A percentile compares a stretch with the other conserved stretches of the same genome.
These are phyloP conservation scores for Diaporthe sp. DNA, from an alignment of 2,329 filamentous ascomycete species.

Conservation along the genomic window DNA sequence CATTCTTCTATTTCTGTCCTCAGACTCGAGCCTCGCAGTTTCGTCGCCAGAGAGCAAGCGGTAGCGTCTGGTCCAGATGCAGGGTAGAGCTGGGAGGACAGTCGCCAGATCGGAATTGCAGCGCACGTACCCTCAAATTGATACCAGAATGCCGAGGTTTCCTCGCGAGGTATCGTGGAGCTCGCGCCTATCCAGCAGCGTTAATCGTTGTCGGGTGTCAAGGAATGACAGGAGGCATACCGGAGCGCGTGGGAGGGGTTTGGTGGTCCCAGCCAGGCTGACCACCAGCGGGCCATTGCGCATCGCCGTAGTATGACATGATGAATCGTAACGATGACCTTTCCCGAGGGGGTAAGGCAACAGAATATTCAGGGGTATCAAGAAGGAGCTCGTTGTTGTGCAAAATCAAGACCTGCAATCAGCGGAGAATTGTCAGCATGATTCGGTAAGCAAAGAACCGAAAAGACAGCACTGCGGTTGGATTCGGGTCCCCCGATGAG, in stretches of 20 bases:
- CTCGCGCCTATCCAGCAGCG: conserved; percentile 48
- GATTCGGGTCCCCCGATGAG: neutral
- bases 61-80: neutral
- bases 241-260: conserved; percentile 47
- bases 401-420: conserved; percentile 34
- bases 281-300: conserved; percentile 47
- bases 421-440: conserved; percentile 37
- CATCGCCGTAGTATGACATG: conserved; percentile 50
- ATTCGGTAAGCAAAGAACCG: neutral
- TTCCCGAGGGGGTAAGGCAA: neutral
- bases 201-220: conserved; percentile 22
- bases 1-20: too few species aligned
- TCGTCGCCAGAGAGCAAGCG: neutral
- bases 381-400: conserved; percentile 22
- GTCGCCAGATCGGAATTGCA: conserved; percentile 30
- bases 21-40: neutral
- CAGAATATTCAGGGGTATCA: conserved; percentile 27
- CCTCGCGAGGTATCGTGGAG: conserved; percentile 52
- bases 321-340: conserved; percentile 7
- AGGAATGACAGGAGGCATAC: conserved; percentile 40
- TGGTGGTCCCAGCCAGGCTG: conserved; percentile 48
- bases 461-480: neutral
- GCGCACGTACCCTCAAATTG: conserved; percentile 54
- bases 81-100: too few species aligned
- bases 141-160: conserved; percentile 51